phyloP scores from a whole-genome alignment of 148 eudicot genomes.

The Fagopyrum homotropicum region DNA sequence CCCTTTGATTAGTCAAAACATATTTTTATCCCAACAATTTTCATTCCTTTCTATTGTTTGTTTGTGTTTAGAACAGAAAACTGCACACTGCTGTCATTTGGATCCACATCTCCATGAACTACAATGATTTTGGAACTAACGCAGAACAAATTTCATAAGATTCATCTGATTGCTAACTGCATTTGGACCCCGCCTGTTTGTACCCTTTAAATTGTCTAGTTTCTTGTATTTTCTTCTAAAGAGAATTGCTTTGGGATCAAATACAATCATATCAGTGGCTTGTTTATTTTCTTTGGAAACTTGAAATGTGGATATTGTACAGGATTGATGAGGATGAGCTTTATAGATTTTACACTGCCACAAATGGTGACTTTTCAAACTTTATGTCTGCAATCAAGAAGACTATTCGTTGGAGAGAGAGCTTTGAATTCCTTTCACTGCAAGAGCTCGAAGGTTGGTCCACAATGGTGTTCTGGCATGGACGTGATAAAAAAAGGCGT shows the following conservation, averaged over 20 bases:
- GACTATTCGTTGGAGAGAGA: constrained; percentile 77
- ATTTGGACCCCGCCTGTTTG: background rate
- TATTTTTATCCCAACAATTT: background rate
- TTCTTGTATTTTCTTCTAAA: background rate
- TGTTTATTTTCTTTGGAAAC: background rate
- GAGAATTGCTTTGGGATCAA: background rate
- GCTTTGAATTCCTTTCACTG: constrained; percentile 46
- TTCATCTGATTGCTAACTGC: background rate
- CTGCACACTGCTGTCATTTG: background rate
- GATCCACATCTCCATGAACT: background rate
- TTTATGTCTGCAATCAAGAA: constrained; percentile 57
- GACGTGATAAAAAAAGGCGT: constrained; percentile 43
- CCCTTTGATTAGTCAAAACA: background rate
- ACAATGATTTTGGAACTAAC: background rate
- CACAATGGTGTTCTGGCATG: constrained; percentile 77
- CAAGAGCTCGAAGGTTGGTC: constrained; percentile 75
- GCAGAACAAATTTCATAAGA: background rate
- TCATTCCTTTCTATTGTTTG: background rate
- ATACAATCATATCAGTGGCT: background rate
- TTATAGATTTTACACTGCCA: constrained; percentile 57
- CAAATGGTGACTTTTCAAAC: constrained; percentile 59
- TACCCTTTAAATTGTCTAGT: background rate
- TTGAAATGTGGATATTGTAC: constrained; percentile 21
- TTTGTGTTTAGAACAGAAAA: background rate
- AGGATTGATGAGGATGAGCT: constrained; percentile 73